Conservation (phyloP, 108 stramenopile genomes). For the Conticribra weissflogii region DNA sequence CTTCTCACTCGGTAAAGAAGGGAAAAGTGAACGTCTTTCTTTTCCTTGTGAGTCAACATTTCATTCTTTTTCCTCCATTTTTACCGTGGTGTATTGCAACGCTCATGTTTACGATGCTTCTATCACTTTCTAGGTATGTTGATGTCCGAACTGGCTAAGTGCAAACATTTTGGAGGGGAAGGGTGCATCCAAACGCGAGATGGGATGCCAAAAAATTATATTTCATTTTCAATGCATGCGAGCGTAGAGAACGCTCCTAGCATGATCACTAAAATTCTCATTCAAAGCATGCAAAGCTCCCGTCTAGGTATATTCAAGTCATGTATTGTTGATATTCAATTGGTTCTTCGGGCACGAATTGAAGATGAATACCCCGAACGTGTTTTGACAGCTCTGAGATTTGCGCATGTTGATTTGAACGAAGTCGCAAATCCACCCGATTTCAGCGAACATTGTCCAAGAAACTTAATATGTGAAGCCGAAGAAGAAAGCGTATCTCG, state of each 20-base stretch:
- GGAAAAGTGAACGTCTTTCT: conserved; percentile 23
- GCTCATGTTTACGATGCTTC: no score
- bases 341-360: conserved; percentile 45
- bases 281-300: not conserved
- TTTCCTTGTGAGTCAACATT: conserved; percentile 18
- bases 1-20: conserved; percentile 12
- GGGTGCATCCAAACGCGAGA: conserved; percentile 40
- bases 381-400: conserved; percentile 48
- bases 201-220: conserved; percentile 59
- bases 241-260: conserved; percentile 18
- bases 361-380: conserved; percentile 59
- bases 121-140: conserved; percentile 46
- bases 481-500: not conserved
- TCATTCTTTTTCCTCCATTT: not conserved
- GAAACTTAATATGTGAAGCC: conserved; percentile 16
- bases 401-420: conserved; percentile 41
- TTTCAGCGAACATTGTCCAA: conserved; percentile 1
- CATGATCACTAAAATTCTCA: not conserved
- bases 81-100: not conserved
- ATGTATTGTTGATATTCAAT: conserved; percentile 49
- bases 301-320: not conserved
- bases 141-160: conserved; percentile 27
- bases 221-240: conserved; percentile 33
- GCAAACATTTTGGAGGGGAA: conserved; percentile 67
- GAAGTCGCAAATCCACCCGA: conserved; percentile 19